phyloP scores from a whole-genome alignment of 129 eudicot genomes.

The Escallonia rubra region DNA sequence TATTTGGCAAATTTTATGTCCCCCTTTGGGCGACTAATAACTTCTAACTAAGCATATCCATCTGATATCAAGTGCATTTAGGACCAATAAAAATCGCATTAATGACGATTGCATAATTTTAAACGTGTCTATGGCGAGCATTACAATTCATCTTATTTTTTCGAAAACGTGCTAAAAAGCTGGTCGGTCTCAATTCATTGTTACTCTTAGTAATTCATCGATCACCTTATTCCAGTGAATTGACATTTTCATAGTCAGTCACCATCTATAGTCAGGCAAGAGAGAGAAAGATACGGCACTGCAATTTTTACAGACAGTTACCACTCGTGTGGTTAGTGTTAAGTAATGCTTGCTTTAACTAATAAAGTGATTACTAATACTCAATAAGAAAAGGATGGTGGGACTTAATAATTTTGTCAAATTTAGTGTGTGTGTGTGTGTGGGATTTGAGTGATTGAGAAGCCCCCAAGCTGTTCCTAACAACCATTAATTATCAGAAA shows the following conservation, averaged over 20 bases:
- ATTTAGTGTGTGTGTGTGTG: background rate
- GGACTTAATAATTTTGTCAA: background rate
- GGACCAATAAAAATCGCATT: background rate
- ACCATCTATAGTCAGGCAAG: background rate
- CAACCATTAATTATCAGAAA: background rate
- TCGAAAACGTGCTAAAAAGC: background rate
- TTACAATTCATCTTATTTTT: background rate
- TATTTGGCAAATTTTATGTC: too few species aligned
- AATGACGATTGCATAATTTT: too few species aligned
- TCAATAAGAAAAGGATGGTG: background rate
- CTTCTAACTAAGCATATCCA: background rate
- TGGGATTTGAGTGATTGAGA: background rate
- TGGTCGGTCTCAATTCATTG: too few species aligned
- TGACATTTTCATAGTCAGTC: too few species aligned
- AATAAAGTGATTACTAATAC: background rate
- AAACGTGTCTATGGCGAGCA: background rate
- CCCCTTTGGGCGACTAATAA: too few species aligned
- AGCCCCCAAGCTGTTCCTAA: background rate
- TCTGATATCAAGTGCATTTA: too few species aligned
- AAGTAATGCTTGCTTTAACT: too few species aligned
- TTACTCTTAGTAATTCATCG: too few species aligned
- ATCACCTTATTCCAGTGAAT: too few species aligned
- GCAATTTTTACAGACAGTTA: too few species aligned
- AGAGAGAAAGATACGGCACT: too few species aligned
- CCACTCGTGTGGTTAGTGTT: too few species aligned